phyloP scores from a whole-genome alignment of 208 protist genomes.

The Acanthamoeba triangularis region DNA sequence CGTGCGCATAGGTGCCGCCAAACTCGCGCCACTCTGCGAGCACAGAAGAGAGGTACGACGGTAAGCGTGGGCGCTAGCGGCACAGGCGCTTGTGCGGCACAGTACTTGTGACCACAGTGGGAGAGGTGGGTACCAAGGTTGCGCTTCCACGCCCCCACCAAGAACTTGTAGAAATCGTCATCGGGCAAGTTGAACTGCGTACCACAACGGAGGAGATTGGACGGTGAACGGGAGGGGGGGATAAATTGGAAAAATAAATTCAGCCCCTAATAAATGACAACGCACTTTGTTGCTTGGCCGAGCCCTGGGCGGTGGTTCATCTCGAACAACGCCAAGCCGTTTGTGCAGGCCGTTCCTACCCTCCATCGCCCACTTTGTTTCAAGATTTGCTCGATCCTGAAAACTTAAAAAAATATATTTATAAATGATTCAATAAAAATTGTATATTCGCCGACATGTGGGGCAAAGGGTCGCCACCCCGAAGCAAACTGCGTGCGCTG shows the following conservation, averaged over 20 bases:
- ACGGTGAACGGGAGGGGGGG: neutral
- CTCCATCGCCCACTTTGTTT: neutral
- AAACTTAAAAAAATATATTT: too few species aligned
- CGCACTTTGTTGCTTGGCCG: neutral
- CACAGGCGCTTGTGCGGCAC: neutral
- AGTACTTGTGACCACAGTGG: neutral
- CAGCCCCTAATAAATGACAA: neutral
- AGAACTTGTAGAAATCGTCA: slow-evolving; percentile 83
- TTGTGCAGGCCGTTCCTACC: slow-evolving; percentile 2
- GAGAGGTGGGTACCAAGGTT: slow-evolving; percentile 72
- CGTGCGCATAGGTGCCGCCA: slow-evolving; percentile 78
- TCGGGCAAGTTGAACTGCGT: slow-evolving; percentile 75
- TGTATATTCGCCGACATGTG: too few species aligned
- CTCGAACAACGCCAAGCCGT: neutral
- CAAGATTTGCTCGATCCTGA: too few species aligned
- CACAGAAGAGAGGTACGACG: neutral
- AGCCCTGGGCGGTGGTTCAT: neutral
- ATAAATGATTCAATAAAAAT: too few species aligned
- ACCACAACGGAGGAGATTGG: neutral
- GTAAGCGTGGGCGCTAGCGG: neutral
- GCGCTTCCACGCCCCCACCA: slow-evolving; percentile 84
- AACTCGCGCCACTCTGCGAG: slow-evolving; percentile 81
- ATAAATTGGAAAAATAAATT: slow-evolving; percentile 1
- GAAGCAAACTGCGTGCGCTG: too few species aligned
- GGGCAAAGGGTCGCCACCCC: too few species aligned